Percentiles rank a stretch among this genome's conserved stretches.
Evolutionary conservation across 129 eudicot species (phyloP).

Genomic region (Pulicaria dysenterica): DNA sequence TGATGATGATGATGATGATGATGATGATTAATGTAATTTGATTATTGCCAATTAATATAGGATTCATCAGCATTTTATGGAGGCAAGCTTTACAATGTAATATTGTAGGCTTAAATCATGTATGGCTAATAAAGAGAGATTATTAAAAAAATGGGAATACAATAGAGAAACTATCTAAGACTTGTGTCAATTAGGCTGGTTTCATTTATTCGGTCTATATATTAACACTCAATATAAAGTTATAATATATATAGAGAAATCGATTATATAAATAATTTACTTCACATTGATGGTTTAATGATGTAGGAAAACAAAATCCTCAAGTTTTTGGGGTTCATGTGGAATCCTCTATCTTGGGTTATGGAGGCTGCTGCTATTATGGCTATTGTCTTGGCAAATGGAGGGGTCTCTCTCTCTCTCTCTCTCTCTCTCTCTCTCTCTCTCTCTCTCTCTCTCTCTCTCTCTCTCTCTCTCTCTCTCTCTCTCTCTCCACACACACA

Average conservation of each 20-base stretch:
- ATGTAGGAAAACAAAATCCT: slow-evolving; percentile 67
- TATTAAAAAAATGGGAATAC: too few relatives aligned
- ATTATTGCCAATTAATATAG: too few relatives aligned
- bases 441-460: not conserved
- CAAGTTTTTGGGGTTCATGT: slow-evolving; percentile 83
- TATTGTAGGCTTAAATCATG: not conserved
- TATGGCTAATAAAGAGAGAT: too few relatives aligned
- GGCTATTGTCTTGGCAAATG: slow-evolving; percentile 85
- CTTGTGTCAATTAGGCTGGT: too few relatives aligned
- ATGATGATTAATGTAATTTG: too few relatives aligned
- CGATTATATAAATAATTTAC: not conserved
- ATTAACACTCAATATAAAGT: too few relatives aligned
- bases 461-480: not conserved
- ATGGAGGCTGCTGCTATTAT: slow-evolving; percentile 93
- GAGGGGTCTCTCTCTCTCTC: slow-evolving; percentile 53
- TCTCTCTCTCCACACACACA: too few relatives aligned
- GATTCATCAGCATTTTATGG: not conserved
- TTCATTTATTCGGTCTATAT: too few relatives aligned
- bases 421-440: not conserved
- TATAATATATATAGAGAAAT: too few relatives aligned
- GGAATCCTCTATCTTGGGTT: slow-evolving; percentile 96
- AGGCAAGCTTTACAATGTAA: too few relatives aligned
- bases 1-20: too few relatives aligned
- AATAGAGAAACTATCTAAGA: too few relatives aligned
- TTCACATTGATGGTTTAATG: not conserved